These are phyloP conservation scores for Zygosaccharomyces pseudobailii DNA, from an alignment of 1,139 yeast genomes.

Conservation along the genomic window DNA sequence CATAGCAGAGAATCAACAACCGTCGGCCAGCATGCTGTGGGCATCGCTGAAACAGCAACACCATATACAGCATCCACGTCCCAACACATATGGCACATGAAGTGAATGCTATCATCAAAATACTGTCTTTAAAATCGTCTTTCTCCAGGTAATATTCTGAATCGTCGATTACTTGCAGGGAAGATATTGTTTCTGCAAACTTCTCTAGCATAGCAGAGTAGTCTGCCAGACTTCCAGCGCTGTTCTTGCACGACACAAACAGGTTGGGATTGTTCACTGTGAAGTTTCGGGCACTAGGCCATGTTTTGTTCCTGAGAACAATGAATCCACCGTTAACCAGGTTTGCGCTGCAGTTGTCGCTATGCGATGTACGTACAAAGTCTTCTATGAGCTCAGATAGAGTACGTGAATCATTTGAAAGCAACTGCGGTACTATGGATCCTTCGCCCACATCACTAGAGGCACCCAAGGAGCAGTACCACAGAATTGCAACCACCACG, in stretches of 20 bases:
- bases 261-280: constrained; percentile 16
- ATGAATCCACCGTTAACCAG: constrained; percentile 17
- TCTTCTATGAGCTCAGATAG: constrained; percentile 13
- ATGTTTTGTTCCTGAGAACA: constrained; percentile 4
- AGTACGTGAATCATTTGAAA: background rate
- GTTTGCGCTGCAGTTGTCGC: constrained; percentile 14
- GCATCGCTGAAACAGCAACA: constrained; percentile 24
- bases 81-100: constrained; percentile 25
- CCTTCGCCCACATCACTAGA: background rate
- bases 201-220: constrained; percentile 3
- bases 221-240: constrained; percentile 1
- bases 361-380: constrained; percentile 9
- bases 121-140: constrained; percentile 21
- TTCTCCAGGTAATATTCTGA: constrained; percentile 12
- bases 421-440: background rate
- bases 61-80: constrained; percentile 30
- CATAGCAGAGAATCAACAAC: constrained; percentile 22
- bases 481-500: background rate
- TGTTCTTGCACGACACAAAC: constrained; percentile 15
- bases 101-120: constrained; percentile 21
- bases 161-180: constrained; percentile 7
- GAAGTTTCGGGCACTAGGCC: constrained; percentile 4
- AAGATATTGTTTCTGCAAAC: constrained; percentile 3
- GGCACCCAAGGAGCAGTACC: background rate
- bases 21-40: constrained; percentile 22